Percentiles rank a stretch among this genome's conserved stretches.
Conservation (phyloP, 768 basidiomycete species). For the Mrakia blollopis region DNA sequence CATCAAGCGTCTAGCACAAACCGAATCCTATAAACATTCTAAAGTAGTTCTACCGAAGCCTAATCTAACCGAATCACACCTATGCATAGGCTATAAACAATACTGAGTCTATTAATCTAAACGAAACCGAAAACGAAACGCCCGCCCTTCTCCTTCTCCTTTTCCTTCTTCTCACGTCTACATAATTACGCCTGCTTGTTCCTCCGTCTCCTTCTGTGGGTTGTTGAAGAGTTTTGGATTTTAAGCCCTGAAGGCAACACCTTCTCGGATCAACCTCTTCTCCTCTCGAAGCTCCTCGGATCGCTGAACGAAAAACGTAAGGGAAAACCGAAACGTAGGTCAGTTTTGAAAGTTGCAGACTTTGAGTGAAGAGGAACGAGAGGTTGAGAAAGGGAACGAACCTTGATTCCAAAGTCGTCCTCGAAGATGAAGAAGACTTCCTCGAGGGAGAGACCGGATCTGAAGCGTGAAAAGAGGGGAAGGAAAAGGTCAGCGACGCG, state of each 20-base stretch:
- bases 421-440: slow-evolving; percentile 51
- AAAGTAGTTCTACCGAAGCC: too few relatives aligned
- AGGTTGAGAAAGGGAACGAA: not conserved
- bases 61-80: too few relatives aligned
- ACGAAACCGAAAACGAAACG: not conserved
- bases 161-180: not conserved
- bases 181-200: not conserved
- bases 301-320: slow-evolving; percentile 41
- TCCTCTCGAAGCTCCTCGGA: slow-evolving; percentile 52
- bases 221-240: not conserved
- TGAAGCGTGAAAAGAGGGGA: slow-evolving; percentile 49
- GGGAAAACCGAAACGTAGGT: not conserved
- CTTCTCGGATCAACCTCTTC: slow-evolving; percentile 40
- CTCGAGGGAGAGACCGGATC: slow-evolving; percentile 37
- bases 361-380: slow-evolving; percentile 15
- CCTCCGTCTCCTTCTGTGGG: too few relatives aligned
- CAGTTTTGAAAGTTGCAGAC: not conserved
- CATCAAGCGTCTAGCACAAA: too few relatives aligned
- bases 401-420: slow-evolving; percentile 57
- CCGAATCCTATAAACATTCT: too few relatives aligned
- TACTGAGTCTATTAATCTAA: too few relatives aligned
- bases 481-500: slow-evolving; percentile 8
- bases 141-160: not conserved
- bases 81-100: too few relatives aligned
- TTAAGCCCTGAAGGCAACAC: not conserved